Conservation (phyloP, 768 basidiomycete genomes). For the Pleurotus cornucopiae region DNA sequence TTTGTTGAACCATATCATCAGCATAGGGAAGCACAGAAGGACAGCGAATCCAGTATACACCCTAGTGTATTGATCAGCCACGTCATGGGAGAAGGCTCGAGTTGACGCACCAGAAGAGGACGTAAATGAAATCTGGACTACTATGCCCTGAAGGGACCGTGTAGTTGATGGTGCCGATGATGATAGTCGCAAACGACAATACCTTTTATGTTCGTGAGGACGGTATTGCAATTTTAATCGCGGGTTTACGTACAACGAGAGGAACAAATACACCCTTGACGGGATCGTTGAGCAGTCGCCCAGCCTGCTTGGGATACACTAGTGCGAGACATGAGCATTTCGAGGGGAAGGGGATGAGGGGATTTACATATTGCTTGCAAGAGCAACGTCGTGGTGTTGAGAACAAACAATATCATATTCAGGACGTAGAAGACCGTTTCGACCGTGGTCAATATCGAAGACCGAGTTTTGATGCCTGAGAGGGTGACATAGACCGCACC, state of each 20-base stretch:
- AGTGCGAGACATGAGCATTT: neutral
- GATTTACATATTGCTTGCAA: conserved; percentile 38
- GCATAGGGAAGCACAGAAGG: conserved; percentile 39
- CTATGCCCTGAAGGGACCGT: conserved; percentile 33
- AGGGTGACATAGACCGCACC: conserved; percentile 47
- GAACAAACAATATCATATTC: conserved; percentile 37
- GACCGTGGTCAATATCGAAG: conserved; percentile 24
- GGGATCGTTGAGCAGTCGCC: conserved; percentile 38
- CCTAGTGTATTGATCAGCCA: conserved; percentile 21
- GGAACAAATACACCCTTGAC: conserved; percentile 41
- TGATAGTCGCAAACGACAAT: conserved; percentile 45
- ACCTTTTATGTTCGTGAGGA: conserved; percentile 22
- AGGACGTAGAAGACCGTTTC: conserved; percentile 44
- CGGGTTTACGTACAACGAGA: conserved; percentile 16
- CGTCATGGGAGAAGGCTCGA: neutral
- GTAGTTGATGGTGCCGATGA: conserved; percentile 46
- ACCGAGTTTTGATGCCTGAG: conserved; percentile 32
- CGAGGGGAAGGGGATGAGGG: neutral
- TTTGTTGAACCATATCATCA: conserved; percentile 46
- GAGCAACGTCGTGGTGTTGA: conserved; percentile 37
- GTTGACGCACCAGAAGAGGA: conserved; percentile 36
- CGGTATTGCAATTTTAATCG: neutral
- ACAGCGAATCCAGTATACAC: conserved; percentile 34
- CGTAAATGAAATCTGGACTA: conserved; percentile 31
- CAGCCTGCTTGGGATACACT: conserved; percentile 43